Percentiles rank a stretch among this genome's conserved stretches.
phyloP scores from a whole-genome alignment of 2,329 filamentous ascomycete species.

The Trichoderma koningiopsis region DNA sequence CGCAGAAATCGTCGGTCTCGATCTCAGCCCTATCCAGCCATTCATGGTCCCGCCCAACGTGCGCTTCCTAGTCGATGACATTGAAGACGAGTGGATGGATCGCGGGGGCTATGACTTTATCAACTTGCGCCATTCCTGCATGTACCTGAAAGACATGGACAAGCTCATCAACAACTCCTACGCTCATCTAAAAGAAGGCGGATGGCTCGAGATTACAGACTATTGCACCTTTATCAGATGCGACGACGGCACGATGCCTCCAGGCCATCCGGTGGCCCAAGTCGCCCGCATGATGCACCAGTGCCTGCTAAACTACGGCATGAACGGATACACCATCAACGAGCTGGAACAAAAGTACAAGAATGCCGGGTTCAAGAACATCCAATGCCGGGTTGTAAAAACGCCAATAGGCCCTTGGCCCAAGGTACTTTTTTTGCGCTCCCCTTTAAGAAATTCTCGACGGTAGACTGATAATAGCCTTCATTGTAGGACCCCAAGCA shows the following conservation, averaged over 20 bases:
- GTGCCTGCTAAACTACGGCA: slow-evolving; percentile 28
- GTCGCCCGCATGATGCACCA: slow-evolving; percentile 26
- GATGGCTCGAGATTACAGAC: slow-evolving; percentile 49
- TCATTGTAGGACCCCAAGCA: slow-evolving; percentile 29
- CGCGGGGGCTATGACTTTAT: slow-evolving; percentile 36
- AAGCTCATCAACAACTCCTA: slow-evolving; percentile 29
- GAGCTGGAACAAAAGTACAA: slow-evolving; percentile 27
- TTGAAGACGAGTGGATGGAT: slow-evolving; percentile 38
- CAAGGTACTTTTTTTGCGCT: slow-evolving; percentile 21
- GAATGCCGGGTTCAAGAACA: slow-evolving; percentile 30
- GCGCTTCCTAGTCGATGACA: slow-evolving; percentile 42
- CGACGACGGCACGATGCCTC: slow-evolving; percentile 40
- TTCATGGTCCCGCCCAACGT: slow-evolving; percentile 46
- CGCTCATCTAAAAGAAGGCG: slow-evolving; percentile 44
- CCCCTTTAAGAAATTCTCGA: neutral
- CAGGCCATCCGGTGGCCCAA: slow-evolving; percentile 26
- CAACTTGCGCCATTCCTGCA: slow-evolving; percentile 35
- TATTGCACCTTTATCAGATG: slow-evolving; percentile 39
- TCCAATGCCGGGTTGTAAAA: slow-evolving; percentile 41
- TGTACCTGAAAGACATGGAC: slow-evolving; percentile 28
- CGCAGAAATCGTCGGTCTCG: slow-evolving; percentile 43
- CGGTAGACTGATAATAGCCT: neutral
- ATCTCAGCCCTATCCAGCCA: slow-evolving; percentile 46
- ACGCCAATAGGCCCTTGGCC: slow-evolving; percentile 45
- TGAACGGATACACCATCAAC: slow-evolving; percentile 29